Percentiles rank a stretch among this genome's conserved stretches.
Evolutionary conservation across 2,329 filamentous ascomycete species (phyloP).

Genomic region (Colletotrichum brevisporum): DNA sequence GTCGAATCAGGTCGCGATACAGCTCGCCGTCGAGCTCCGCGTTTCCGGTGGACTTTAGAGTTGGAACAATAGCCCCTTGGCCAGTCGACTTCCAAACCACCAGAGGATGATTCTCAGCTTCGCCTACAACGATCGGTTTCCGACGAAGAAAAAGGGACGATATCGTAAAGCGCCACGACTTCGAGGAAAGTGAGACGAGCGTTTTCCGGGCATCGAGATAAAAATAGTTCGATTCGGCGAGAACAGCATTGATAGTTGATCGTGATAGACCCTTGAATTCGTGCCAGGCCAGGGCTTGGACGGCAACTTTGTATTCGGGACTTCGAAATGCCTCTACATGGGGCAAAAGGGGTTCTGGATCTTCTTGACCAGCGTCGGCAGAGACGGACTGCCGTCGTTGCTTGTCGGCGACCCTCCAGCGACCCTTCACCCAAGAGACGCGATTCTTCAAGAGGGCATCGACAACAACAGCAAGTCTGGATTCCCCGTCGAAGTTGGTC

Average conservation of each 20-base stretch:
- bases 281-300: conserved; percentile 75
- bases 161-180: conserved; percentile 84
- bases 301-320: conserved; percentile 76
- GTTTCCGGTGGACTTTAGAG: conserved; percentile 76
- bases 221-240: conserved; percentile 85
- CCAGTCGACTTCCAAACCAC: conserved; percentile 73
- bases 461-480: conserved; percentile 81
- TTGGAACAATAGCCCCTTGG: conserved; percentile 68
- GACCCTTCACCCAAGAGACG: conserved; percentile 78
- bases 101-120: conserved; percentile 73
- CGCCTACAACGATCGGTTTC: conserved; percentile 66
- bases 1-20: conserved; percentile 69
- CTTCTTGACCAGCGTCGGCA: background rate
- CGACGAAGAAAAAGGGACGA: conserved; percentile 78
- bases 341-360: conserved; percentile 54
- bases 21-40: conserved; percentile 75
- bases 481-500: conserved; percentile 80
- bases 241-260: conserved; percentile 82
- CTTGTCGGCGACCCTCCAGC: conserved; percentile 66
- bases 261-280: conserved; percentile 83
- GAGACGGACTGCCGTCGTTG: conserved; percentile 48
- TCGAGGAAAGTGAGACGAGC: conserved; percentile 76
- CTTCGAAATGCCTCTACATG: conserved; percentile 77
- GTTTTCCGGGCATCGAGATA: conserved; percentile 81
- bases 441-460: conserved; percentile 82